Base-by-base conservation (phyloP, 1,139 yeast genomes). In the Nadsonia commutata region DNA sequence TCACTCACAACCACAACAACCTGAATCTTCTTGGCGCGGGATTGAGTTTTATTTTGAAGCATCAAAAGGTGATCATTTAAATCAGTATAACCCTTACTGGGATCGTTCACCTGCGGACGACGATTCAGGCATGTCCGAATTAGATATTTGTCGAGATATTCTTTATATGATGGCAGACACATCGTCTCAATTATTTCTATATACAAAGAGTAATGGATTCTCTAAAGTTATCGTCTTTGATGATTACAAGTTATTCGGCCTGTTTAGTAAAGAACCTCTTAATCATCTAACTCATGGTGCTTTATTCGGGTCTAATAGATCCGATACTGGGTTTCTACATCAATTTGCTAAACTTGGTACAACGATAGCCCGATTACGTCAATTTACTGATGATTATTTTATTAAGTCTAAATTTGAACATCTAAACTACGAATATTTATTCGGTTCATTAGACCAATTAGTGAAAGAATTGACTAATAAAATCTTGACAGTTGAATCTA, bases 111-210 rank as follows among this genome's bases (percentile, higher is more conserved):
- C 16, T 11, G n/a, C 13, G n/a, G 13, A 11, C 13, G n/a, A 4
- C n/a, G n/a, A 27, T 4, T 13, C 33, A 4, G 4, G 5, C 16
- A 27, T 27, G 33, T 11, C 33, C 4, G 33, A 27, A 27, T 27
- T 27, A 11, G 33, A 27, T 27, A 9, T 27, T 4, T 13, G 9
- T 11, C 8, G 33, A 27, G 33, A 27, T 6, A 37, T 47, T 9
- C 47, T 49, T 7, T 37, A 45, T 9, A 48, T 48, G 11, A 39
- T 51, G 22, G 38, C 48, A 23, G 56, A 56, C 3, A 41, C 45
- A 20, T 48, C 48, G 2, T 40, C 43, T 11, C 11, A 21, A 3
- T 27, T 51, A 6, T 50, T 51, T 27, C 18, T 13, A 17, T 3
- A 18, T 11, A 38, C 3, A 13, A 38, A 18, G 21, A 17, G 16